These are phyloP conservation scores for Boletellus sp. DNA, from an alignment of 1,284 basidiomycete genomes.

Conservation along the genomic window DNA sequence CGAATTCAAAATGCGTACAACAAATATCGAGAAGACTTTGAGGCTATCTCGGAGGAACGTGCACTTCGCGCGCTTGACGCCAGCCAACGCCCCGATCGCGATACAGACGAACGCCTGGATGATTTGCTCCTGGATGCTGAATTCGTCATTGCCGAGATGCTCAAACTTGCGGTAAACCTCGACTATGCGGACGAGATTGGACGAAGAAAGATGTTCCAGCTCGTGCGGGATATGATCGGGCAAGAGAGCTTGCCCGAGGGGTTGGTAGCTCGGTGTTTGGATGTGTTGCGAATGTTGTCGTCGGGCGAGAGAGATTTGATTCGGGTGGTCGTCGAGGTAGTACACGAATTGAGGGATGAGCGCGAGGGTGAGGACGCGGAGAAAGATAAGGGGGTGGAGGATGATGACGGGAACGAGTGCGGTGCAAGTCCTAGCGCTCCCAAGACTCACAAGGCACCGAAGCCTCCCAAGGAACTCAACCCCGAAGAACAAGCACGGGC, in stretches of 20 bases:
- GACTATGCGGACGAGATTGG: slow-evolving; percentile 97
- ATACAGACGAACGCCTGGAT: slow-evolving; percentile 59
- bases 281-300: slow-evolving; percentile 83
- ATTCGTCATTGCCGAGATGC: slow-evolving; percentile 79
- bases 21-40: slow-evolving; percentile 51
- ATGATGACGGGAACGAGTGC: slow-evolving; percentile 24
- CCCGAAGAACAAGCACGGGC: slow-evolving; percentile 56
- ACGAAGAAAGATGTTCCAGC: slow-evolving; percentile 85
- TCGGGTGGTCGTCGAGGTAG: slow-evolving; percentile 90
- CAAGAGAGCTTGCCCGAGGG: slow-evolving; percentile 77
- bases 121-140: slow-evolving; percentile 38
- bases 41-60: slow-evolving; percentile 44
- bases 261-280: slow-evolving; percentile 80
- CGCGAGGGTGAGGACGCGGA: slow-evolving; percentile 41
- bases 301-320: slow-evolving; percentile 89
- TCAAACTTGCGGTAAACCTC: slow-evolving; percentile 77
- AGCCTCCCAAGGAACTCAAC: slow-evolving; percentile 45
- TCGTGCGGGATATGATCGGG: slow-evolving; percentile 85
- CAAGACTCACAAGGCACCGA: slow-evolving; percentile 11
- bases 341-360: slow-evolving; percentile 79
- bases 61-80: slow-evolving; percentile 40
- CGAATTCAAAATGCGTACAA: slow-evolving; percentile 82
- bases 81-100: slow-evolving; percentile 44
- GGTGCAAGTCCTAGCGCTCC: slow-evolving; percentile 4
- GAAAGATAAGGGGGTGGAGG: slow-evolving; percentile 20